phyloP scores from a whole-genome alignment of 2,329 filamentous ascomycete genomes.

The Exserohilum turcica region DNA sequence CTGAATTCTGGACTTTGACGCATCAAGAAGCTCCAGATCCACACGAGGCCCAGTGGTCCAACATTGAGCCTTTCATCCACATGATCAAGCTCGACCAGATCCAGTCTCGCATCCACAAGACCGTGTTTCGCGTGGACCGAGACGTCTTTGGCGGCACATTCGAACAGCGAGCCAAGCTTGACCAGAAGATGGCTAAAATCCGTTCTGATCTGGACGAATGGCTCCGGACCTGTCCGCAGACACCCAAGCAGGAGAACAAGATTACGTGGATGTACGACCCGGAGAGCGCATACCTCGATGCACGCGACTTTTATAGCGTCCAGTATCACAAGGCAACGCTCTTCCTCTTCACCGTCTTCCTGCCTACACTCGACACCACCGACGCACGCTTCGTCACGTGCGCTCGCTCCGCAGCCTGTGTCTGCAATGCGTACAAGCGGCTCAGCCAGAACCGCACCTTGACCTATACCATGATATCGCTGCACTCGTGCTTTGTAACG shows the following conservation, averaged over 20 bases:
- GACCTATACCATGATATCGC: constrained; percentile 34
- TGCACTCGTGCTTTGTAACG: constrained; percentile 37
- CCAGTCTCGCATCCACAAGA: constrained; percentile 33
- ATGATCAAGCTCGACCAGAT: constrained; percentile 33
- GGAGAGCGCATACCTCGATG: constrained; percentile 28
- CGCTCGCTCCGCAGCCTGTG: constrained; percentile 30
- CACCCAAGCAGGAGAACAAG: constrained; percentile 25
- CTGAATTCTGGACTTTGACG: constrained; percentile 30
- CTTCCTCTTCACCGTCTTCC: constrained; percentile 30
- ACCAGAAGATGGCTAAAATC: constrained; percentile 27
- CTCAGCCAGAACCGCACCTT: constrained; percentile 32
- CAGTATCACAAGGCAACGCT: constrained; percentile 38
- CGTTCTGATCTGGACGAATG: constrained; percentile 27
- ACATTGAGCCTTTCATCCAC: constrained; percentile 35
- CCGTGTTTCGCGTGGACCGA: constrained; percentile 33
- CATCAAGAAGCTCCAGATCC: constrained; percentile 21
- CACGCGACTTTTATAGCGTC: constrained; percentile 32
- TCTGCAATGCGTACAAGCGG: constrained; percentile 32
- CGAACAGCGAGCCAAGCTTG: constrained; percentile 22
- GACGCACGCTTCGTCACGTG: constrained; percentile 31
- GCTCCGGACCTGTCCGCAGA: constrained; percentile 24
- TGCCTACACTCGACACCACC: constrained; percentile 23
- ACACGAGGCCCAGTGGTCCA: constrained; percentile 22
- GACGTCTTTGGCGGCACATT: constrained; percentile 18
- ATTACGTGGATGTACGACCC: constrained; percentile 38